A percentile compares a stretch with the other conserved stretches of the same genome.
Conservation (phyloP, 2,329 filamentous ascomycete genomes). For the Coleophoma eucalyptorum region DNA sequence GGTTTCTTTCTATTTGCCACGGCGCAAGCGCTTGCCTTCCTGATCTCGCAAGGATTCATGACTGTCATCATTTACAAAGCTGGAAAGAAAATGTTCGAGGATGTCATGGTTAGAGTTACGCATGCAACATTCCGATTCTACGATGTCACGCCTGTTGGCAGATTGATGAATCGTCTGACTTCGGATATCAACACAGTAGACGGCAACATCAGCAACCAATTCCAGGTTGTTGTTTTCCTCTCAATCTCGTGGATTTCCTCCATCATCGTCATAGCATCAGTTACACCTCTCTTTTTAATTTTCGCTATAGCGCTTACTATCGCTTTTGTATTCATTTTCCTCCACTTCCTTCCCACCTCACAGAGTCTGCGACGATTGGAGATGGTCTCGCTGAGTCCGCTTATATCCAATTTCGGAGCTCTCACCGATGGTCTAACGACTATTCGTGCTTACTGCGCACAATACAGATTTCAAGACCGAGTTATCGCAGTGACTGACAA, state of each 20-base stretch:
- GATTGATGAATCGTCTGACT: constrained; percentile 88
- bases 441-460: constrained; percentile 77
- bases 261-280: constrained; percentile 72
- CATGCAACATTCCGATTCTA: constrained; percentile 86
- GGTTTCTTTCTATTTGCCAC: constrained; percentile 65
- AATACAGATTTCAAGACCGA: constrained; percentile 73
- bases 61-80: constrained; percentile 77
- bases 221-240: constrained; percentile 68
- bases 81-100: constrained; percentile 69
- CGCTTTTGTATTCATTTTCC: constrained; percentile 70
- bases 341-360: constrained; percentile 75
- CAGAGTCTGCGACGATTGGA: constrained; percentile 81
- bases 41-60: constrained; percentile 62
- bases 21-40: constrained; percentile 53
- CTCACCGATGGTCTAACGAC: constrained; percentile 83
- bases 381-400: constrained; percentile 82
- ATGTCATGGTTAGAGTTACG: constrained; percentile 70
- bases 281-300: constrained; percentile 72
- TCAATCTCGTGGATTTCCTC: constrained; percentile 69
- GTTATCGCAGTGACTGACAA: constrained; percentile 80
- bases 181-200: constrained; percentile 89
- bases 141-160: constrained; percentile 82
- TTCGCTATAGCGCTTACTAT: constrained; percentile 67
- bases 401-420: constrained; percentile 91
- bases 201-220: constrained; percentile 73